Conservation (phyloP, 2,329 filamentous ascomycete species). For the Lachnellula hyalina region DNA sequence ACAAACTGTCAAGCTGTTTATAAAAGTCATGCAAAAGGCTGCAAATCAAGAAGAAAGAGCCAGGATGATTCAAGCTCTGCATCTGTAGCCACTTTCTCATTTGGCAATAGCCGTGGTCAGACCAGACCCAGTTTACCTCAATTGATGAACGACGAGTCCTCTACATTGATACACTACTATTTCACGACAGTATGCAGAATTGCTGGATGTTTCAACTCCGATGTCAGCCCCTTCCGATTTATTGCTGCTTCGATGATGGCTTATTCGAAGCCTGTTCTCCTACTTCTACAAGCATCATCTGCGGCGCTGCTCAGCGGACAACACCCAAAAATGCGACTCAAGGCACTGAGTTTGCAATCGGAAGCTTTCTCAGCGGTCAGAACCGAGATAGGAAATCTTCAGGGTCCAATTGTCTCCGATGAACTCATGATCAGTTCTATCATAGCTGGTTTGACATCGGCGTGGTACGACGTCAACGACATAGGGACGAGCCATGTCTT, state of each 20-base stretch:
- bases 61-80: background rate
- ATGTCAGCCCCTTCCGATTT: constrained; percentile 7
- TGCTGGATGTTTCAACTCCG: constrained; percentile 10
- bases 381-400: constrained; percentile 3
- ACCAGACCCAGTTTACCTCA: background rate
- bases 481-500: constrained; percentile 5
- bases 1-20: background rate
- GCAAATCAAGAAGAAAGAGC: background rate
- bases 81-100: background rate
- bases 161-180: constrained; percentile 7
- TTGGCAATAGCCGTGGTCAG: background rate
- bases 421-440: constrained; percentile 9
- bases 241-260: constrained; percentile 7
- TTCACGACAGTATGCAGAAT: constrained; percentile 9
- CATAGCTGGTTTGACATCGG: constrained; percentile 9
- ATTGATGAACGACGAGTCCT: constrained; percentile 1
- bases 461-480: constrained; percentile 13
- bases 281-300: constrained; percentile 10
- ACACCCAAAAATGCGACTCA: constrained; percentile 6
- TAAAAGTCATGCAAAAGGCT: background rate
- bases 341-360: constrained; percentile 8
- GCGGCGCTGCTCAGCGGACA: constrained; percentile 8
- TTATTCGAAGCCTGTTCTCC: constrained; percentile 6
- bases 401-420: constrained; percentile 6
- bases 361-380: constrained; percentile 10